A percentile compares a stretch with the other conserved stretches of the same genome.
Evolutionary conservation across 208 protist species (phyloP).

Genomic region (Trypanosoma scelopori): DNA sequence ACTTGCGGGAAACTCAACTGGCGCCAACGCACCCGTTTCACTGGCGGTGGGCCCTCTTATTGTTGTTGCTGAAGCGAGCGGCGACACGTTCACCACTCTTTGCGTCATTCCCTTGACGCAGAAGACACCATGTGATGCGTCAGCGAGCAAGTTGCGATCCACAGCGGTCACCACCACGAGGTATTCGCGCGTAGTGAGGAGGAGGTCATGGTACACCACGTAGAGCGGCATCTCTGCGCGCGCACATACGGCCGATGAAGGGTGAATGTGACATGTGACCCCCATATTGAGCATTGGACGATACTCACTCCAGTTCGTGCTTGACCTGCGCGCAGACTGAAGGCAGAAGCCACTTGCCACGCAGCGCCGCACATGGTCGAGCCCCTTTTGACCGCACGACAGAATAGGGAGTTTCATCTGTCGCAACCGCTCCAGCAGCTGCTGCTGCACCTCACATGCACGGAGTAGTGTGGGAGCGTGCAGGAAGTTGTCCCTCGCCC

Average conservation of each 20-base stretch:
- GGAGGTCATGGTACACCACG: constrained; percentile 98
- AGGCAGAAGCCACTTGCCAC: constrained; percentile 96
- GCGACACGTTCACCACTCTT: not conserved
- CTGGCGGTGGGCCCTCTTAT: too few relatives aligned
- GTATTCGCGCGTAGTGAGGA: constrained; percentile 97
- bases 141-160: constrained; percentile 97
- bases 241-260: constrained; percentile 96
- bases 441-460: constrained; percentile 94
- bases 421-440: constrained; percentile 97
- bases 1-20: not conserved
- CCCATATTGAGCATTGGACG: constrained; percentile 96
- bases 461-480: constrained; percentile 91
- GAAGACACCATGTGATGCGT: constrained; percentile 73
- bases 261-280: constrained; percentile 96
- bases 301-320: constrained; percentile 95
- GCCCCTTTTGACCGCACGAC: constrained; percentile 56
- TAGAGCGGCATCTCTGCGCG: constrained; percentile 96
- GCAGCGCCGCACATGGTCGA: constrained; percentile 94
- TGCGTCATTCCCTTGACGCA: constrained; percentile 28
- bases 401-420: constrained; percentile 58
- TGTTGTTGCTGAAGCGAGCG: not conserved
- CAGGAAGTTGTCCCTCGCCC: constrained; percentile 97
- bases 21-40: not conserved
- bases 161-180: constrained; percentile 96
- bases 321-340: constrained; percentile 94